Percentiles rank a stretch among this genome's conserved stretches.
Conservation (phyloP, 2,329 filamentous ascomycete species). For the Ophiostoma fasciatum region DNA sequence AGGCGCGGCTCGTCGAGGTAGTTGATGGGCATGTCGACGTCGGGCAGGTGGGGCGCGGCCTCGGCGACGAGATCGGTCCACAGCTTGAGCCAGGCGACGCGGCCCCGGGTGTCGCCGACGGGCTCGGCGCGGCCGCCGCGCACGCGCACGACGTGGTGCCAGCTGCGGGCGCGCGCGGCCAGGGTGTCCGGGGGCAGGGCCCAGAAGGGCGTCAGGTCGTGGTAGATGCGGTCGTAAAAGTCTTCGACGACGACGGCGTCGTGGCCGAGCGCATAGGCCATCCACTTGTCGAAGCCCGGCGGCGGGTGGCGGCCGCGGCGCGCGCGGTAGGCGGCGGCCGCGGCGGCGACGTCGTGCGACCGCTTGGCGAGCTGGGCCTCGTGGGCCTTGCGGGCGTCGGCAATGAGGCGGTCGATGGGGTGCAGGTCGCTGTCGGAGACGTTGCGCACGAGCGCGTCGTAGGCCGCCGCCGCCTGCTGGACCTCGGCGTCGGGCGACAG, state of each 20-base stretch:
- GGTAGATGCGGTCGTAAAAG: slow-evolving; percentile 38
- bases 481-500: slow-evolving; percentile 3
- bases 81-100: slow-evolving; percentile 29
- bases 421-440: slow-evolving; percentile 17
- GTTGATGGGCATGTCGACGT: slow-evolving; percentile 54
- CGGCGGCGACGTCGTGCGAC: slow-evolving; percentile 26
- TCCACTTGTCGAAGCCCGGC: slow-evolving; percentile 33
- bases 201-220: slow-evolving; percentile 40
- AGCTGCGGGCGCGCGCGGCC: slow-evolving; percentile 23
- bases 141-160: slow-evolving; percentile 32
- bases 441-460: slow-evolving; percentile 2
- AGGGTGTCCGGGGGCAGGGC: slow-evolving; percentile 26
- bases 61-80: slow-evolving; percentile 35
- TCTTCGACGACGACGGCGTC: slow-evolving; percentile 30
- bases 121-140: slow-evolving; percentile 27
- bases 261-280: slow-evolving; percentile 26
- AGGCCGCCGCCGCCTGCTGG: slow-evolving; percentile 1
- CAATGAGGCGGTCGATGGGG: slow-evolving; percentile 31
- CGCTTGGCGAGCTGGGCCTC: slow-evolving; percentile 24
- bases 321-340: slow-evolving; percentile 30
- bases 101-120: slow-evolving; percentile 24
- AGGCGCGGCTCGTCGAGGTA: slow-evolving; percentile 47
- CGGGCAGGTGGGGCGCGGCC: slow-evolving; percentile 39
- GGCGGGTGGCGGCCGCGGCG: slow-evolving; percentile 34
- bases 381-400: slow-evolving; percentile 23